Conservation (phyloP, 192 early-diverging fungal species). For the Backusella mclennaniae region DNA sequence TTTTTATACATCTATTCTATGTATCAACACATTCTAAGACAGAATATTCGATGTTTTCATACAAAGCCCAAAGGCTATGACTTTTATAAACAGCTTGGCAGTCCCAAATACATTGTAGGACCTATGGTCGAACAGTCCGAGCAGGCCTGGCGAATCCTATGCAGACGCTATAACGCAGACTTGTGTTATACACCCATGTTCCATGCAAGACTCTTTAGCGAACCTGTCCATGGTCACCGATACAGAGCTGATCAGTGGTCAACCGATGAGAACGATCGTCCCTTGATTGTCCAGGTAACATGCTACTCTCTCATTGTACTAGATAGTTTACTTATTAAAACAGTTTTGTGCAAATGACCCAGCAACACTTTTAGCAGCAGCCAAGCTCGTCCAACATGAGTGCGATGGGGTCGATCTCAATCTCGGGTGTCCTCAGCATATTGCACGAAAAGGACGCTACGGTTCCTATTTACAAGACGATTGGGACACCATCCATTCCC, state of each 20-base stretch:
- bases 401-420: slow-evolving; percentile 97
- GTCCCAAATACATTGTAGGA: slow-evolving; percentile 79
- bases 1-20: not conserved
- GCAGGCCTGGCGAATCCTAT: slow-evolving; percentile 91
- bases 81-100: slow-evolving; percentile 70
- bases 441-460: slow-evolving; percentile 89
- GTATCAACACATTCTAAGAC: not conserved
- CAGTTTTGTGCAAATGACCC: slow-evolving; percentile 99
- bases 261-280: slow-evolving; percentile 66
- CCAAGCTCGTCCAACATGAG: slow-evolving; percentile 72
- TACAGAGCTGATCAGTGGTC: slow-evolving; percentile 79
- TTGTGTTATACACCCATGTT: slow-evolving; percentile 99
- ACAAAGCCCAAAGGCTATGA: slow-evolving; percentile 75
- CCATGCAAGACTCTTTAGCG: slow-evolving; percentile 84
- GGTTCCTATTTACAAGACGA: slow-evolving; percentile 95
- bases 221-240: slow-evolving; percentile 51
- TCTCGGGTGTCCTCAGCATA: slow-evolving; percentile 95
- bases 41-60: not conserved
- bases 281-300: slow-evolving; percentile 77
- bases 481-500: slow-evolving; percentile 73
- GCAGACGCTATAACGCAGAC: slow-evolving; percentile 79
- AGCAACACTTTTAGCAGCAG: slow-evolving; percentile 75
- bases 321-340: not conserved
- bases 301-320: not conserved
- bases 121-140: slow-evolving; percentile 99